Evolutionary conservation across 495 filamentous ascomycete species (phyloP).

Genomic region (Parathielavia hyrcaniae): DNA sequence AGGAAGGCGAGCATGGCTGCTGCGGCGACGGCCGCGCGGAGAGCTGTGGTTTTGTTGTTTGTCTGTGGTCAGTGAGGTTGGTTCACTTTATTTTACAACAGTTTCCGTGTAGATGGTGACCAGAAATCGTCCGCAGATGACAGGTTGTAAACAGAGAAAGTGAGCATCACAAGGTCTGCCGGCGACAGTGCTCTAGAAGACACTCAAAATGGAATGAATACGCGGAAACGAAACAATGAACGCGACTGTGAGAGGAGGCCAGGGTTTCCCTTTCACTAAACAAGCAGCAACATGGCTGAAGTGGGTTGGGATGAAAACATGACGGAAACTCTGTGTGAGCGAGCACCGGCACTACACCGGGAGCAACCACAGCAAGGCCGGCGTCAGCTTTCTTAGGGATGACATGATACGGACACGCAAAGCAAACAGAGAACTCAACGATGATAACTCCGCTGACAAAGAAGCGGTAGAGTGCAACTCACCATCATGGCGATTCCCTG

Average conservation of each 20-base stretch:
- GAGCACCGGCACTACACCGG: neutral
- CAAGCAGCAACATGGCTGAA: neutral
- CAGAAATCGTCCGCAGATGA: constrained; percentile 1
- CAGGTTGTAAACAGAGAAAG: neutral
- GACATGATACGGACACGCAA: too few species aligned
- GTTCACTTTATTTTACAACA: constrained; percentile 1
- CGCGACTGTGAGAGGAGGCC: neutral
- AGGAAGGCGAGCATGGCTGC: constrained; percentile 9
- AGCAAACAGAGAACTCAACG: too few species aligned
- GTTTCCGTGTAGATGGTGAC: neutral
- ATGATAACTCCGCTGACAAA: neutral
- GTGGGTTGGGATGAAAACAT: constrained; percentile 14
- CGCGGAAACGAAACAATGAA: too few species aligned
- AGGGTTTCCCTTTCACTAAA: constrained; percentile 1
- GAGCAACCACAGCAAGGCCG: neutral
- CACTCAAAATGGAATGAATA: neutral
- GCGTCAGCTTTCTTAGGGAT: neutral
- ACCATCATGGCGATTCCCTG: neutral
- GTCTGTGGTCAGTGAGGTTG: neutral
- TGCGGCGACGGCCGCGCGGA: constrained; percentile 2
- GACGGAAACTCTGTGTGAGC: neutral
- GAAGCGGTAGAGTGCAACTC: neutral
- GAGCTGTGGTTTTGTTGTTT: constrained; percentile 2
- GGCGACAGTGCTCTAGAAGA: neutral
- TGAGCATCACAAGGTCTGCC: neutral